Evolutionary conservation across 495 filamentous ascomycete species (phyloP).

Genomic region (Penicillium tannophilum): DNA sequence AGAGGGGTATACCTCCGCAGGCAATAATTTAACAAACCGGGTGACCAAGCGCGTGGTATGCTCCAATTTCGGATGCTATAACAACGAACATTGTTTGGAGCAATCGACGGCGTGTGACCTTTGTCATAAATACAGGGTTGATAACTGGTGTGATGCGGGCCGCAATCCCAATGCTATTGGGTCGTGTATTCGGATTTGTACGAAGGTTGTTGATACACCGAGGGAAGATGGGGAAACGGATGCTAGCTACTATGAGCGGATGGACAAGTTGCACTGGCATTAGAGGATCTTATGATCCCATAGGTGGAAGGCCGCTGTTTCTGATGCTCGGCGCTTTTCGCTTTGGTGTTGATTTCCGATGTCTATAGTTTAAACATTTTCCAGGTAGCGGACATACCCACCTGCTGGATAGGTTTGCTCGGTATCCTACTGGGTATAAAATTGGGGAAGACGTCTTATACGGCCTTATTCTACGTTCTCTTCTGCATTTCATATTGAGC

Average conservation of each 20-base stretch:
- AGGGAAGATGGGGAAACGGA: slow-evolving; percentile 8
- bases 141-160: not conserved
- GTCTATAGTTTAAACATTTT: no score
- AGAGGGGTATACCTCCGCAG: slow-evolving; percentile 4
- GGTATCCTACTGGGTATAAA: no score
- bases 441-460: no score
- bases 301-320: no score
- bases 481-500: no score
- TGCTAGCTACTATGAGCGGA: slow-evolving; percentile 4
- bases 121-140: not conserved
- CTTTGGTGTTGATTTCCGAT: no score
- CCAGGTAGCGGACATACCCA: no score
- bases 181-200: not conserved
- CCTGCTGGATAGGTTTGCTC: no score
- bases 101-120: not conserved
- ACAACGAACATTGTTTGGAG: not conserved
- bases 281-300: no score
- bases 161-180: slow-evolving; percentile 1
- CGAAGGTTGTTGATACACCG: slow-evolving; percentile 9
- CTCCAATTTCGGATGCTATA: slow-evolving; percentile 3
- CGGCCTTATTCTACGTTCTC: no score
- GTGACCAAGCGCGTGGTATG: not conserved
- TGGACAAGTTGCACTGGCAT: slow-evolving; percentile 5
- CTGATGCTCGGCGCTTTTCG: no score
- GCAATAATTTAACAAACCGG: slow-evolving; percentile 1